These are phyloP conservation scores for Limtongia smithiae DNA, from an alignment of 805 yeast species.

Conservation along the genomic window DNA sequence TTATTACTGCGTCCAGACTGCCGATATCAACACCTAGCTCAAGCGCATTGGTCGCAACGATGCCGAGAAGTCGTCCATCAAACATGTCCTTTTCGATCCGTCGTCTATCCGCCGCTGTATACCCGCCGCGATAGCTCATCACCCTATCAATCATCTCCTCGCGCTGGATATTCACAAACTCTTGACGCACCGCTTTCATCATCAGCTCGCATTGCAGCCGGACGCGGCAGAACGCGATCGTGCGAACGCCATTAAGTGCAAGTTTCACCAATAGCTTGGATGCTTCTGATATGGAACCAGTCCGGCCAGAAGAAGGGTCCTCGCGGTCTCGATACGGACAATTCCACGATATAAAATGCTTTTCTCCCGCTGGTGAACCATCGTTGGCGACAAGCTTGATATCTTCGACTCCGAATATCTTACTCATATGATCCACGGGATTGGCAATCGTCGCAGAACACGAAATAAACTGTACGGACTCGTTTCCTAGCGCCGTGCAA, in stretches of 20 bases:
- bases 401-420: conserved; percentile 65
- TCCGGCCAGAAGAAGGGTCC: conserved; percentile 59
- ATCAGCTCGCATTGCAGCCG: conserved; percentile 81
- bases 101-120: conserved; percentile 79
- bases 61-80: conserved; percentile 75
- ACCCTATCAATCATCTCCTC: conserved; percentile 55
- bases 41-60: conserved; percentile 90
- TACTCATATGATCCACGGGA: conserved; percentile 68
- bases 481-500: conserved; percentile 51
- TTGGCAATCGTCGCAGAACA: conserved; percentile 90
- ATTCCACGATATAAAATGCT: conserved; percentile 76
- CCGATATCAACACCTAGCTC: conserved; percentile 97
- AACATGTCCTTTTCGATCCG: conserved; percentile 88
- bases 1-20: conserved; percentile 81
- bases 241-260: conserved; percentile 60
- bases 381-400: conserved; percentile 64
- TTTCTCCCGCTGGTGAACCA: conserved; percentile 84
- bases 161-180: conserved; percentile 43
- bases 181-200: conserved; percentile 74
- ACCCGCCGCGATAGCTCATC: conserved; percentile 95
- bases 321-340: conserved; percentile 66
- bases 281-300: conserved; percentile 68
- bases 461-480: conserved; percentile 63
- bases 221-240: conserved; percentile 86
- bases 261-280: conserved; percentile 69